Percentiles rank a stretch among this genome's conserved stretches.
phyloP scores from a whole-genome alignment of 2,329 filamentous ascomycete species.

The Ascochyta rabiei region DNA sequence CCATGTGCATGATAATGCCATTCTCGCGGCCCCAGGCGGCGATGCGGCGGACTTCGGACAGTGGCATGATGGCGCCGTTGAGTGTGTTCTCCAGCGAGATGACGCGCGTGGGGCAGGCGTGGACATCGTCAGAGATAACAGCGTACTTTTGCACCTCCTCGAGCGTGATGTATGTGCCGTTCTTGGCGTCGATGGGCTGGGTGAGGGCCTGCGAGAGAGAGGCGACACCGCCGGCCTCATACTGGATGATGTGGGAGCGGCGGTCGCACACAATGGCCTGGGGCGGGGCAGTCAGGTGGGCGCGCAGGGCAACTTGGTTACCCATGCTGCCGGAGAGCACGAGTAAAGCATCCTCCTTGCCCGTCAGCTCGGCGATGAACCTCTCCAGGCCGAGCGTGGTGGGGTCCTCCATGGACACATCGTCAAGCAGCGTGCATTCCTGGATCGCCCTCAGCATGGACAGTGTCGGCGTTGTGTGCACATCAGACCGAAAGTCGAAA shows the following conservation, averaged over 20 bases:
- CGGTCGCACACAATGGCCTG: constrained; percentile 80
- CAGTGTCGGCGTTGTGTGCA: constrained; percentile 49
- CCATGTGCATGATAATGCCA: constrained; percentile 73
- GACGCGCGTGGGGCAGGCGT: constrained; percentile 78
- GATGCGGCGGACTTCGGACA: constrained; percentile 73
- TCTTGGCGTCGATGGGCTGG: constrained; percentile 69
- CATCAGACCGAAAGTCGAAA: constrained; percentile 60
- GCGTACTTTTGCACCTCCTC: constrained; percentile 74
- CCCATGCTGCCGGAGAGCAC: constrained; percentile 94
- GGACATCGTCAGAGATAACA: constrained; percentile 71
- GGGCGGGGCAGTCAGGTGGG: constrained; percentile 79
- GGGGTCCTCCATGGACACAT: constrained; percentile 80
- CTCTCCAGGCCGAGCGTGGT: constrained; percentile 78
- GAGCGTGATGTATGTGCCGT: constrained; percentile 75
- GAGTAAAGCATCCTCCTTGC: constrained; percentile 78
- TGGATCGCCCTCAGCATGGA: constrained; percentile 83
- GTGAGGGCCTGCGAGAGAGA: constrained; percentile 74
- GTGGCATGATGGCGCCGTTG: constrained; percentile 77
- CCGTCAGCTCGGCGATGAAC: constrained; percentile 73
- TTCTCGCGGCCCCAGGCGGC: constrained; percentile 68
- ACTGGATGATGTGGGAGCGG: constrained; percentile 76
- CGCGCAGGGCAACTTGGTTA: constrained; percentile 82
- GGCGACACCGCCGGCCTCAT: constrained; percentile 73
- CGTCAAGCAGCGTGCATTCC: constrained; percentile 77
- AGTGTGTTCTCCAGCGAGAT: constrained; percentile 89